phyloP scores from a whole-genome alignment of 306 rosid genomes.

The Mucuna pruriens region DNA sequence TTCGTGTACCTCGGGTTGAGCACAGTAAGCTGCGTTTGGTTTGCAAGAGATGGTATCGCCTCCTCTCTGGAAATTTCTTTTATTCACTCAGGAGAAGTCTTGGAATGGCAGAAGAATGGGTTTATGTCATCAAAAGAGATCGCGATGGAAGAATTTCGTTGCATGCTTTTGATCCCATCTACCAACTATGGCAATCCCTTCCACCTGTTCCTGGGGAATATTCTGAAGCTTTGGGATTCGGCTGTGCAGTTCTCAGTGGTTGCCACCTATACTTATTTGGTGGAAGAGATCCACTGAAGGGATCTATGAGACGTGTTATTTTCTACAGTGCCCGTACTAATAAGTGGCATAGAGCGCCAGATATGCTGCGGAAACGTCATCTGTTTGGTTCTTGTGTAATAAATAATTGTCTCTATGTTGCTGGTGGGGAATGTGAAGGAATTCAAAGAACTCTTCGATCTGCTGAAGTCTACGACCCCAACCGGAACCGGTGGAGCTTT shows the following conservation, averaged over 20 bases:
- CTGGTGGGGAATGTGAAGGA: slow-evolving; percentile 99
- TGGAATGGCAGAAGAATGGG: slow-evolving; percentile 99
- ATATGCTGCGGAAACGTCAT: slow-evolving; percentile 97
- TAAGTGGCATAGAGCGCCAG: slow-evolving; percentile 98
- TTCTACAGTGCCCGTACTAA: slow-evolving; percentile 95
- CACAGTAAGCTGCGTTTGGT: slow-evolving; percentile 90
- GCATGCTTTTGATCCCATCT: slow-evolving; percentile 97
- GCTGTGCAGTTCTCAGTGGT: slow-evolving; percentile 99
- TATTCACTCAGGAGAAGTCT: slow-evolving; percentile 95
- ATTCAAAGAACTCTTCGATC: slow-evolving; percentile 96
- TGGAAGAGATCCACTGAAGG: slow-evolving; percentile 88
- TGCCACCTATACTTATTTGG: slow-evolving; percentile 97
- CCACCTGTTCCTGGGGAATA: slow-evolving; percentile 97
- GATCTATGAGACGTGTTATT: slow-evolving; percentile 97
- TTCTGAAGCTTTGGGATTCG: slow-evolving; percentile 96
- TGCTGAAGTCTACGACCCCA: slow-evolving; percentile 95
- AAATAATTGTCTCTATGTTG: slow-evolving; percentile 94
- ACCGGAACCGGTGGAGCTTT: slow-evolving; percentile 86
- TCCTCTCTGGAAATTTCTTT: slow-evolving; percentile 90
- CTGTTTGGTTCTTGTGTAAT: slow-evolving; percentile 93
- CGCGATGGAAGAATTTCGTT: slow-evolving; percentile 92
- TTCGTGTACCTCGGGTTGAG: slow-evolving; percentile 92
- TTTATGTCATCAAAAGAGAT: slow-evolving; percentile 94
- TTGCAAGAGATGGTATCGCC: slow-evolving; percentile 97
- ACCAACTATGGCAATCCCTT: slow-evolving; percentile 98